Base-by-base conservation (phyloP, 768 basidiomycete species). In the Fistulinella prunicolor region DNA sequence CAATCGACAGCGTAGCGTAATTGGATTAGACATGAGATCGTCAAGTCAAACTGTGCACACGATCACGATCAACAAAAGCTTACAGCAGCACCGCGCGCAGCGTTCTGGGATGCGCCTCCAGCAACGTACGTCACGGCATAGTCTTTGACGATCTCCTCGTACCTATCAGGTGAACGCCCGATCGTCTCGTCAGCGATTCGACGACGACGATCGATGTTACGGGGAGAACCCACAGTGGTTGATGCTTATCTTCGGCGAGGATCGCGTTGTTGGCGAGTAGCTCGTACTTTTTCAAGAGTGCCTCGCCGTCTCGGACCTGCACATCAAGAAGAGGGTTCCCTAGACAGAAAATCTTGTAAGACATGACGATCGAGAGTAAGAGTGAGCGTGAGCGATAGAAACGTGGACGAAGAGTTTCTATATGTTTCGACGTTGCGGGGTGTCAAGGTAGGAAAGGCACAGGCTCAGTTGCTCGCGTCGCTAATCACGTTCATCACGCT, bases 261-360 rank as follows among this genome's bases (percentile, higher is more conserved):
- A 97, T 94, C 38, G 96, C 95, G 68, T 99, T 90, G 74, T 99
- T 94, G 45, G 93, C 77, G 64, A 91, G 90, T 61, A 99, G 80
- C 50, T 71, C 80, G 64, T 98, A 99, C 70, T 96, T 97, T 61
- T 86, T 73, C 47, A 98, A 75, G 35, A 97, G 78, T 26, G 76
- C 76, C 64, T 94, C 91, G 42, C 89, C 92, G 53, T 90, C 78
- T 53, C 73, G 81, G 62, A 95, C 92, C 72, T 95, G 94, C 74
- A 99, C 87, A 68, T 99, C 94, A 42, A 98, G 86, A 64, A 98
- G 78, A 59, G 95, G 95, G 71, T 97, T 97, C 36, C 95, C 95
- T 72, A 98, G 73, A 73, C 85, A 90, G 72, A 97, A 92, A 38
- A 97, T 71, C 37, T 76, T 66, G 73, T 82, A 86, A 20, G 76